A percentile compares a stretch with the other conserved stretches of the same genome.
These are phyloP conservation scores for Cercospora sesami DNA, from an alignment of 2,329 filamentous ascomycete species.

Conservation along the genomic window DNA sequence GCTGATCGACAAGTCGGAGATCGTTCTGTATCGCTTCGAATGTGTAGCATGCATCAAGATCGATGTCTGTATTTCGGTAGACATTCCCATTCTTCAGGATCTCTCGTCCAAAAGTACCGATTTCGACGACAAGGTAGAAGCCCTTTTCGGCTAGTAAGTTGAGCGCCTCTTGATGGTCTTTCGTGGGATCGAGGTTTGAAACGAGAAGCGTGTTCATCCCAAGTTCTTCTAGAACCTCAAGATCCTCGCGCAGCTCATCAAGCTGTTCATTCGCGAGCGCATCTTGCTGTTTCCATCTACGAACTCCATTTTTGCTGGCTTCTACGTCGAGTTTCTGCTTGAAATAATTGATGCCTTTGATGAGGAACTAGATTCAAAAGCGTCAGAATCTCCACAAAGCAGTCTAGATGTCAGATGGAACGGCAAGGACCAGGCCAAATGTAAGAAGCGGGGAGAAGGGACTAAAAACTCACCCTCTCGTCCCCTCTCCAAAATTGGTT, in stretches of 20 bases:
- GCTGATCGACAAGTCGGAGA: constrained; percentile 22
- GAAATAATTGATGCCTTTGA: constrained; percentile 31
- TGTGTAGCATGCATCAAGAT: constrained; percentile 17
- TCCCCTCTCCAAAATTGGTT: constrained; percentile 9
- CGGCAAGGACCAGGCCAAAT: background rate
- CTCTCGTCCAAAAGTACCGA: constrained; percentile 17
- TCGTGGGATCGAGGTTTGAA: constrained; percentile 14
- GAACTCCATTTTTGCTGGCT: background rate
- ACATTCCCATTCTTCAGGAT: background rate
- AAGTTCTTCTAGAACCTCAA: constrained; percentile 23
- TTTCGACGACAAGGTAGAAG: constrained; percentile 27
- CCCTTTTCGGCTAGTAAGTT: constrained; percentile 23
- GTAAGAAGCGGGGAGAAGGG: background rate
- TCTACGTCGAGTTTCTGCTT: background rate
- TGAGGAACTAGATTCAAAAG: constrained; percentile 22
- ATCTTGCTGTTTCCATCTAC: constrained; percentile 7
- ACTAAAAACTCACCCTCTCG: background rate
- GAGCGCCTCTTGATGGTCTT: constrained; percentile 21
- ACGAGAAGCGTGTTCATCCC: constrained; percentile 28
- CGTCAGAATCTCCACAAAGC: no score
- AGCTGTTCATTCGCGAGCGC: constrained; percentile 22
- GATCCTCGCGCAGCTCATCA: constrained; percentile 22
- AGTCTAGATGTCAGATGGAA: no score
- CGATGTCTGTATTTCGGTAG: constrained; percentile 5
- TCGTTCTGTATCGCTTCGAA: constrained; percentile 8